phyloP scores from a whole-genome alignment of 257 asterid species.

The Cruciata laevipes region DNA sequence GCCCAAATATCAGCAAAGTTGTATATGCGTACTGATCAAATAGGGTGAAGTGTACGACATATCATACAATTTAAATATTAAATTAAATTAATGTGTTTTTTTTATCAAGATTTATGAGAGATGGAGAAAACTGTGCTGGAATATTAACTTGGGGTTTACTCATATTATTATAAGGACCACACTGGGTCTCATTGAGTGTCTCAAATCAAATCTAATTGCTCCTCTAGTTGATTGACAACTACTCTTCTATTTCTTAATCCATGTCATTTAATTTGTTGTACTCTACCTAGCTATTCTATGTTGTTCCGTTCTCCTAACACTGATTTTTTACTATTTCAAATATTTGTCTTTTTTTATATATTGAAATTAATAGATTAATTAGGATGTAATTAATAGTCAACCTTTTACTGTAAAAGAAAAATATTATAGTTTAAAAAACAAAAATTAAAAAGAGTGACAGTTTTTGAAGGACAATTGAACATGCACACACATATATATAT shows the following conservation, averaged over 20 bases:
- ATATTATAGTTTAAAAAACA: too few species aligned
- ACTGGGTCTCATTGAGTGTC: constrained; percentile 15
- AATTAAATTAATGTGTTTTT: not conserved
- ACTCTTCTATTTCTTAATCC: constrained; percentile 13
- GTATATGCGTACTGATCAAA: constrained; percentile 20
- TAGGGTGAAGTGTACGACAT: constrained; percentile 59
- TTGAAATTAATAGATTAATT: too few species aligned
- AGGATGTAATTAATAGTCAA: too few species aligned
- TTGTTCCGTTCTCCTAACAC: too few species aligned
- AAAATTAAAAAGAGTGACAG: not conserved
- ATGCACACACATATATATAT: too few species aligned
- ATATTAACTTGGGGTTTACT: constrained; percentile 31
- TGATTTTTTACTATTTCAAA: too few species aligned
- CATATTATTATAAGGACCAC: constrained; percentile 24
- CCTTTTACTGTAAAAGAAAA: too few species aligned
- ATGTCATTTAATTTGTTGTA: not conserved
- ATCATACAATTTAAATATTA: constrained; percentile 4
- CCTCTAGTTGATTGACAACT: constrained; percentile 31
- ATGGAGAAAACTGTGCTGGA: constrained; percentile 17
- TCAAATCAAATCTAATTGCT: constrained; percentile 11
- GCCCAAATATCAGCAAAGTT: constrained; percentile 34
- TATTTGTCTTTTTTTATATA: too few species aligned
- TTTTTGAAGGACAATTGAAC: too few species aligned
- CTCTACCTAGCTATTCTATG: too few species aligned
- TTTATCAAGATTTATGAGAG: constrained; percentile 7